A percentile compares a stretch with the other conserved stretches of the same genome.
These are phyloP conservation scores for Podospora australis DNA, from an alignment of 495 filamentous ascomycete species.

Conservation along the genomic window DNA sequence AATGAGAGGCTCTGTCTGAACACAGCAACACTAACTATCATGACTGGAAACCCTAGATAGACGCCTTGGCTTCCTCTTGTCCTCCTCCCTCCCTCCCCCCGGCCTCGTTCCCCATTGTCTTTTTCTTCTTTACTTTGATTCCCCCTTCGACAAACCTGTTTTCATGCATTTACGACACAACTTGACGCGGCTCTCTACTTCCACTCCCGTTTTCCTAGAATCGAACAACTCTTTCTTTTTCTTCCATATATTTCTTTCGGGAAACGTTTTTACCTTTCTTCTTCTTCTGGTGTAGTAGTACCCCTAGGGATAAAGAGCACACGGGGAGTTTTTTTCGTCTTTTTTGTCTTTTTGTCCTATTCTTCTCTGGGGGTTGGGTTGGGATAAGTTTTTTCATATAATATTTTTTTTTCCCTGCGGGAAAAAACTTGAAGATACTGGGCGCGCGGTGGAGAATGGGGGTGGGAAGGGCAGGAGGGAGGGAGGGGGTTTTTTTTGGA, in stretches of 20 bases:
- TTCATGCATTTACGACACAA: not conserved
- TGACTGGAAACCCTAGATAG: not conserved
- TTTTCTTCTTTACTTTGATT: not conserved
- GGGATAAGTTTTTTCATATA: not conserved
- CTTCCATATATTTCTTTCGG: not conserved
- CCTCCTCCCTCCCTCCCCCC: too few relatives aligned
- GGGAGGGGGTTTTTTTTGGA: too few relatives aligned
- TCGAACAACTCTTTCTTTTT: not conserved
- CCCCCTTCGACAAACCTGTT: not conserved
- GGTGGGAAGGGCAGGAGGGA: too few relatives aligned
- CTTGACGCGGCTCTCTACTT: not conserved
- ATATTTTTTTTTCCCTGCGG: not conserved
- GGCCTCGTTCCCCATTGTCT: not conserved
- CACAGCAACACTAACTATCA: not conserved
- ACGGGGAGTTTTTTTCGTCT: not conserved
- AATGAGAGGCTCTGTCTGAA: constrained; percentile 37
- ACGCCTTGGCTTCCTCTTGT: constrained; percentile 1
- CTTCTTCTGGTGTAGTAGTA: not conserved
- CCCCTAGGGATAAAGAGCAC: too few relatives aligned
- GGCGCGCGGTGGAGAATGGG: too few relatives aligned
- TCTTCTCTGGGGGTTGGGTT: not conserved
- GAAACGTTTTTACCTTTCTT: not conserved
- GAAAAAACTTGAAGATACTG: not conserved
- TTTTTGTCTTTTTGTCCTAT: not conserved
- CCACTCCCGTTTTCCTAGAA: not conserved